phyloP scores from a whole-genome alignment of 192 early-diverging fungal species.

The Piromyces sp. region DNA sequence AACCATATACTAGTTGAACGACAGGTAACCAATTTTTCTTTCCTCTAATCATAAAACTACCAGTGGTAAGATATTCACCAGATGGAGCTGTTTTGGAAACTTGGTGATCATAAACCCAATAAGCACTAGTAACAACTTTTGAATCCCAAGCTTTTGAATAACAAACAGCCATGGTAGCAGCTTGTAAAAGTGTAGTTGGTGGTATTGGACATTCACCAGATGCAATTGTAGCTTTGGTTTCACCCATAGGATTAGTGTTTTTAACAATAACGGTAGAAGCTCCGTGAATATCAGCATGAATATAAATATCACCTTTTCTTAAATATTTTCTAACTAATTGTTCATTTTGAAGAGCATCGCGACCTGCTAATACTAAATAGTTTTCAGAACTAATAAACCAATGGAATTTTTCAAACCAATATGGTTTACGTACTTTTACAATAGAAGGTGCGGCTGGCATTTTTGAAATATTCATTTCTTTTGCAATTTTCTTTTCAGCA shows the following conservation, averaged over 20 bases:
- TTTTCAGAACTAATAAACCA: conserved; percentile 92
- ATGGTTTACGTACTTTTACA: conserved; percentile 49
- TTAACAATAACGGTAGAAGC: conserved; percentile 80
- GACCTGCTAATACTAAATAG: conserved; percentile 79
- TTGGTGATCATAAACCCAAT: conserved; percentile 80
- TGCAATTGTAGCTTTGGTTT: background rate
- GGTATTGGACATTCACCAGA: conserved; percentile 42
- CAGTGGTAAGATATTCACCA: conserved; percentile 77
- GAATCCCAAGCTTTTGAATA: conserved; percentile 92
- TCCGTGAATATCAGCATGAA: conserved; percentile 84
- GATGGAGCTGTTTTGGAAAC: conserved; percentile 79
- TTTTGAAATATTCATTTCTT: conserved; percentile 64
- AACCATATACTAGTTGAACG: conserved; percentile 85
- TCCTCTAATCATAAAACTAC: conserved; percentile 83
- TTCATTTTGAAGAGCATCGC: conserved; percentile 88
- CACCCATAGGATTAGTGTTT: conserved; percentile 22
- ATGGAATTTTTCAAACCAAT: conserved; percentile 96
- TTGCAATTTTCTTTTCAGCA: conserved; percentile 75
- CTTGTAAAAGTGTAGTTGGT: conserved; percentile 81
- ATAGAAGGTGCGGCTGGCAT: conserved; percentile 8
- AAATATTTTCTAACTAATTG: conserved; percentile 61
- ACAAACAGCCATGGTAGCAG: conserved; percentile 86
- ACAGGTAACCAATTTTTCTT: conserved; percentile 86
- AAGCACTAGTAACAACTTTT: conserved; percentile 85
- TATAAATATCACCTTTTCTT: conserved; percentile 61